These are phyloP conservation scores for Leptographium galeiforme DNA, from an alignment of 2,329 filamentous ascomycete species.

Conservation along the genomic window DNA sequence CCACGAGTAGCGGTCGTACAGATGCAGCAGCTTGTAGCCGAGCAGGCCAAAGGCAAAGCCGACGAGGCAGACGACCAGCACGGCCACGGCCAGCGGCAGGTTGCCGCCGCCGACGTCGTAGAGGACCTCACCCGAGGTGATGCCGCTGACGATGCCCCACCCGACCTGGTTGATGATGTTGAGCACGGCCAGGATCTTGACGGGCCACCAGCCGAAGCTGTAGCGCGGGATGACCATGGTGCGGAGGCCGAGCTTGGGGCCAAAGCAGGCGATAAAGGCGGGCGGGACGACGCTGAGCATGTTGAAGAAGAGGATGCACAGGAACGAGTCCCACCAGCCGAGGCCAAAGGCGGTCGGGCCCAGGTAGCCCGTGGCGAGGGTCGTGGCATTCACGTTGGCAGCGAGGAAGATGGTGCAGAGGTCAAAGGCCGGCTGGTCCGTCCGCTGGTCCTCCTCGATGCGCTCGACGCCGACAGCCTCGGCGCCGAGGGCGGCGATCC, in stretches of 20 bases:
- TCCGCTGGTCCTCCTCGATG: constrained; percentile 8
- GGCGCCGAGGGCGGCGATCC: constrained; percentile 9
- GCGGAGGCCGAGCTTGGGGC: constrained; percentile 17
- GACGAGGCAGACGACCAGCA: constrained; percentile 12
- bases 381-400: constrained; percentile 10
- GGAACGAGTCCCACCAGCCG: constrained; percentile 16
- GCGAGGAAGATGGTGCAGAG: constrained; percentile 12
- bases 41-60: constrained; percentile 12
- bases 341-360: constrained; percentile 10
- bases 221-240: constrained; percentile 18
- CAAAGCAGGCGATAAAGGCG: constrained; percentile 14
- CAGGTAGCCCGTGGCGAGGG: constrained; percentile 6
- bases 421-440: constrained; percentile 9
- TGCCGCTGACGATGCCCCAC: constrained; percentile 11
- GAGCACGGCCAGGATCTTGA: constrained; percentile 10
- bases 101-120: constrained; percentile 13
- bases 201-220: constrained; percentile 15
- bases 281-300: constrained; percentile 14
- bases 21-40: constrained; percentile 12
- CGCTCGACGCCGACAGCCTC: constrained; percentile 11
- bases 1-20: constrained; percentile 12
- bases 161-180: constrained; percentile 13
- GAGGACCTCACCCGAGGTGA: constrained; percentile 12
- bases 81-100: constrained; percentile 12
- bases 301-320: constrained; percentile 17